Evolutionary conservation across 441 rosid genomes (phyloP), one percentile per base, ranked within the genome.

Genomic region (Gossypium schwendimanii): DNA sequence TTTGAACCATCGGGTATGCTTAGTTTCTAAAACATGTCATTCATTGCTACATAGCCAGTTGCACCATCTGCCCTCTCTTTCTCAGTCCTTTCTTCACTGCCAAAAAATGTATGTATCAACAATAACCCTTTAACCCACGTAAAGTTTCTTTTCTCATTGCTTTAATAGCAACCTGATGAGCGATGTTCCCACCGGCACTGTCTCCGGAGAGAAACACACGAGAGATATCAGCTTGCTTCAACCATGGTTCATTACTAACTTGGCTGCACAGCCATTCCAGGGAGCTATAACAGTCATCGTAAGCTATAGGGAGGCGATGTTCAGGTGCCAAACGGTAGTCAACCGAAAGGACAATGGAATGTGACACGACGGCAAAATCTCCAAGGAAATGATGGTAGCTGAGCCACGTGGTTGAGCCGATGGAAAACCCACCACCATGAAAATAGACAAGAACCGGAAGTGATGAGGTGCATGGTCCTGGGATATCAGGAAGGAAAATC

Each of bases 361-460:
- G 70, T 3, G 84, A 81, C n/a, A 31, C 76, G 3, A 73, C 82
- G n/a, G 82, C 77, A 24, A 89, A 72, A 71, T 83, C 87, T 17
- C 87, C 87, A 8, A 86, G 86, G 75, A 86, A 89, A 47, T 78
- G 80, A 61, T 86, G 91, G 87, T 84, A 89, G 11, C 91, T 91
- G 17, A 75, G 52, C 89, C 90, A 87, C 0, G 84, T 80, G 54
- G 89, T 87, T 10, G 87, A 87, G 67, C 90, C 85, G 58, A 84
- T 76, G 79, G 83, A 87, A 68, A 89, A 87, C 1, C 87, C 90
- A 31, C 88, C 94, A 28, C 94, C 94, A 18, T 89, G 94, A 49
- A 84, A 89, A 66, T 87, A 89, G 64, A 86, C 82, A 64, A 84
- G 7, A 47, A 87, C 58, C 0, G 94, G 89, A 55, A 81, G 79